Conservation (phyloP, 352 stramenopile genomes). For the Phytophthora macrochlamydospora region DNA sequence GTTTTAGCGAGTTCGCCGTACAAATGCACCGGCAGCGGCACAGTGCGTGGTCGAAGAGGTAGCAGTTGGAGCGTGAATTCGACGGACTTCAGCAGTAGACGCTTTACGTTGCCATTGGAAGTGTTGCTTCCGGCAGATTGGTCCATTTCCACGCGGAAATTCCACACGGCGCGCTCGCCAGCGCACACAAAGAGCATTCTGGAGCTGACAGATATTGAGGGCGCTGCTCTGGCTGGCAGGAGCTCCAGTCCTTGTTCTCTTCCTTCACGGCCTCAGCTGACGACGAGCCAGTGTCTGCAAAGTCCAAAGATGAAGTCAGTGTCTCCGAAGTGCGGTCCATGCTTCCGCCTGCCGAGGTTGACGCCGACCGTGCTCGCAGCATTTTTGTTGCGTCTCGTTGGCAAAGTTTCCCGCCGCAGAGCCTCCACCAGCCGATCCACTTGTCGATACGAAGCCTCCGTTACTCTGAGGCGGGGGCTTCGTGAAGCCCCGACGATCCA, state of each 20-base stretch:
- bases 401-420: constrained; percentile 47
- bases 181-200: constrained; percentile 79
- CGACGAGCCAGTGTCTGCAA: constrained; percentile 66
- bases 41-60: constrained; percentile 73
- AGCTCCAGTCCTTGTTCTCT: constrained; percentile 91
- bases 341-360: constrained; percentile 42
- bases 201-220: constrained; percentile 63
- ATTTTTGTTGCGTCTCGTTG: constrained; percentile 68
- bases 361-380: constrained; percentile 58
- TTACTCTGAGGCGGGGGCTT: constrained; percentile 89
- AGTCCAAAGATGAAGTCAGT: constrained; percentile 50
- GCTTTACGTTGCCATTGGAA: constrained; percentile 62
- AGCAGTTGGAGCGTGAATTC: constrained; percentile 89
- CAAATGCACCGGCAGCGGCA: constrained; percentile 81
- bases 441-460: constrained; percentile 79
- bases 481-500: constrained; percentile 85
- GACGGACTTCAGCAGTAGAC: constrained; percentile 86
- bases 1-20: constrained; percentile 90
- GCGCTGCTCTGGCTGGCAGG: constrained; percentile 84
- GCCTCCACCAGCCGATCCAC: constrained; percentile 27
- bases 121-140: constrained; percentile 46
- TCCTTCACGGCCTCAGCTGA: constrained; percentile 66
- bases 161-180: constrained; percentile 87
- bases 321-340: constrained; percentile 80
- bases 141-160: constrained; percentile 90